Conservation (phyloP, 805 yeast genomes). For the Candida sithepensis region DNA sequence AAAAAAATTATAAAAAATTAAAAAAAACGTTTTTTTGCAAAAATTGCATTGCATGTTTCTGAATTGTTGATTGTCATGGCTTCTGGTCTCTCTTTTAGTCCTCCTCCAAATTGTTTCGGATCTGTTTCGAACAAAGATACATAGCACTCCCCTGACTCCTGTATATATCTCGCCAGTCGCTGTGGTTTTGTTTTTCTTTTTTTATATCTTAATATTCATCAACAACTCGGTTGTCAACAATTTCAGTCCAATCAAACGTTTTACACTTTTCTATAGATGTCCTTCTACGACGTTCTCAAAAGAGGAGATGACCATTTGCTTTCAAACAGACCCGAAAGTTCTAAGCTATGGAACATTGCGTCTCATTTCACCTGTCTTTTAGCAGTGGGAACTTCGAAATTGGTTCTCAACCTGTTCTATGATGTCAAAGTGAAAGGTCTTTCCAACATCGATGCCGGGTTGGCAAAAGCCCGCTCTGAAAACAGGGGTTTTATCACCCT, state of each 20-base stretch:
- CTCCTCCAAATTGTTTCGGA: too few species aligned
- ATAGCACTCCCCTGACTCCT: too few species aligned
- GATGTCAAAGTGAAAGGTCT: constrained; percentile 59
- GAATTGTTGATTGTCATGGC: too few species aligned
- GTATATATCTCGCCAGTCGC: too few species aligned
- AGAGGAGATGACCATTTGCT: constrained; percentile 71
- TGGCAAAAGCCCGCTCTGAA: constrained; percentile 59
- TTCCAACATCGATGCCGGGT: constrained; percentile 61
- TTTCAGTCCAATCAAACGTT: neutral
- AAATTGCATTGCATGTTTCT: too few species aligned
- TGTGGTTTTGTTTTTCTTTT: too few species aligned
- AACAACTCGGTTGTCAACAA: too few species aligned
- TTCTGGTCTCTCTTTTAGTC: too few species aligned
- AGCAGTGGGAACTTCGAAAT: constrained; percentile 62
- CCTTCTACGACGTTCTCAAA: constrained; percentile 61
- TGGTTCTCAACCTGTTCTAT: constrained; percentile 58
- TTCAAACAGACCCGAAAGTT: constrained; percentile 48
- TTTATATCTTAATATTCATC: too few species aligned
- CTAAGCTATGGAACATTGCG: constrained; percentile 59
- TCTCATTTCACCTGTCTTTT: constrained; percentile 67
- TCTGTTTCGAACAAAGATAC: too few species aligned
- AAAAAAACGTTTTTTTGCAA: too few species aligned
- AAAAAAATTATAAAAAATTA: too few species aligned
- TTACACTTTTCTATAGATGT: constrained; percentile 44
- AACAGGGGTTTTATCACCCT: constrained; percentile 76